Percentiles rank a stretch among this genome's conserved stretches.
Conservation (phyloP, 257 asterid genomes). For the Nicotiana obtusifolia region DNA sequence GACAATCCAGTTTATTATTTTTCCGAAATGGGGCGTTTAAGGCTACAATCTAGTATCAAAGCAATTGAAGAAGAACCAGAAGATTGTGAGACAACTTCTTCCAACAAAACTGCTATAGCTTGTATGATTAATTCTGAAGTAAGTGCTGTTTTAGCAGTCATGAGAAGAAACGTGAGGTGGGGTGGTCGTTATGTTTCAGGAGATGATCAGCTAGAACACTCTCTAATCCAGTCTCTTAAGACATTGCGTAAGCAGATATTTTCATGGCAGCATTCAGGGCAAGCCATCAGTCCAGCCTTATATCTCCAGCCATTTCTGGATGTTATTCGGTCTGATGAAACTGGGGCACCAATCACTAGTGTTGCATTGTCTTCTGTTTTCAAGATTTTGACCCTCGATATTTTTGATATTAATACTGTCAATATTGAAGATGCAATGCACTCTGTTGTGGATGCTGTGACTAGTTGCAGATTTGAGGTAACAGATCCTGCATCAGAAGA, state of each 20-base stretch:
- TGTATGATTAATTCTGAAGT: slow-evolving; percentile 86
- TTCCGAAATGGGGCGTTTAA: slow-evolving; percentile 68
- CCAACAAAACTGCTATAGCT: slow-evolving; percentile 61
- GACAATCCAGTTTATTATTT: slow-evolving; percentile 14
- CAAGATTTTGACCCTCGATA: slow-evolving; percentile 83
- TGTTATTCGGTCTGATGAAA: slow-evolving; percentile 90
- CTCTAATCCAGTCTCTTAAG: slow-evolving; percentile 88
- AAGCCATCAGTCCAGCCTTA: slow-evolving; percentile 60
- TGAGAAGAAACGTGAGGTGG: slow-evolving; percentile 99
- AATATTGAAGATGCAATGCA: slow-evolving; percentile 87
- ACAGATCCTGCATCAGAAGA: slow-evolving; percentile 98
- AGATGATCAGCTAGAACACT: slow-evolving; percentile 92
- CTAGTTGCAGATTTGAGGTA: slow-evolving; percentile 95
- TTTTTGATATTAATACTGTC: slow-evolving; percentile 60
- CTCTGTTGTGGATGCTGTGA: slow-evolving; percentile 86
- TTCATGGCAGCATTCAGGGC: slow-evolving; percentile 82
- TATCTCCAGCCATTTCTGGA: slow-evolving; percentile 97
- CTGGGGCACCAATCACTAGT: slow-evolving; percentile 90
- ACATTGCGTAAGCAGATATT: slow-evolving; percentile 72
- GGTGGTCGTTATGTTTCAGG: slow-evolving; percentile 96
- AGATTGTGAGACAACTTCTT: slow-evolving; percentile 60
- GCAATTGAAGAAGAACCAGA: slow-evolving; percentile 96
- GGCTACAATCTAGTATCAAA: slow-evolving; percentile 74
- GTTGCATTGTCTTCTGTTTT: slow-evolving; percentile 88
- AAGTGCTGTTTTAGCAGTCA: slow-evolving; percentile 90